These are phyloP conservation scores for Corynespora cassiicola DNA, from an alignment of 2,329 filamentous ascomycete genomes.

Conservation along the genomic window DNA sequence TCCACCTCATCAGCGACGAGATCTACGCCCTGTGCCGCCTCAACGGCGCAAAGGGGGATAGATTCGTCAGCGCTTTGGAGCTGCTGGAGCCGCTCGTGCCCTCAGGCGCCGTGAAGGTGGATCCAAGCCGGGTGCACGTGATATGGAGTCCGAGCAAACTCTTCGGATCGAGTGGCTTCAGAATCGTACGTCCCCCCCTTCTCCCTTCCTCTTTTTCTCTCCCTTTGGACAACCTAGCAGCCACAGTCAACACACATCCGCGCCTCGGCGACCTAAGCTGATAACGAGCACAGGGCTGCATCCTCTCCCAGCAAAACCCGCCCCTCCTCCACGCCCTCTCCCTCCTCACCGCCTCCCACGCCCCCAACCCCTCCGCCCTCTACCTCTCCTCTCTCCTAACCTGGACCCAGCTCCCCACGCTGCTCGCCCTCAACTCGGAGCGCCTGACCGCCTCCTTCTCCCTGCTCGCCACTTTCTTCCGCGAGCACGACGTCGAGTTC, in stretches of 20 bases:
- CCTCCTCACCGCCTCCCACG: constrained; percentile 21
- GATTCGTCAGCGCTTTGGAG: constrained; percentile 31
- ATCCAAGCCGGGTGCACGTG: constrained; percentile 37
- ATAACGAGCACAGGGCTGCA: constrained; percentile 28
- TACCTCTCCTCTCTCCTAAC: constrained; percentile 29
- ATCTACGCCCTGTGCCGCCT: constrained; percentile 26
- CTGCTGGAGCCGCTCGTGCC: constrained; percentile 35
- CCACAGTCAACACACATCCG: constrained; percentile 15
- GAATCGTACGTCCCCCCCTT: constrained; percentile 24
- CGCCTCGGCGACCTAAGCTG: constrained; percentile 3
- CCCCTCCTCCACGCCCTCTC: constrained; percentile 25
- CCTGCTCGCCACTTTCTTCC: constrained; percentile 21
- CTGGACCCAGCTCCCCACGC: constrained; percentile 32
- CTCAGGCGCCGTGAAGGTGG: constrained; percentile 38
- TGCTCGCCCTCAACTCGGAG: constrained; percentile 29
- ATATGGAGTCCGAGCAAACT: constrained; percentile 39
- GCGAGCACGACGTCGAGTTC: constrained; percentile 22
- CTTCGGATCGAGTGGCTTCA: constrained; percentile 35
- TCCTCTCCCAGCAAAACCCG: constrained; percentile 37
- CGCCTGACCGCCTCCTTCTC: constrained; percentile 27
- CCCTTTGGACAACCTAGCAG: neutral
- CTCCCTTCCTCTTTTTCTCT: neutral
- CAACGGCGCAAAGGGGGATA: constrained; percentile 7
- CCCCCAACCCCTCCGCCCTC: constrained; percentile 24
- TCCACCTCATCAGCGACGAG: constrained; percentile 39